Evolutionary conservation across 805 yeast species (phyloP), one percentile per base, ranked within the genome.

Genomic region (Candida ovalis): DNA sequence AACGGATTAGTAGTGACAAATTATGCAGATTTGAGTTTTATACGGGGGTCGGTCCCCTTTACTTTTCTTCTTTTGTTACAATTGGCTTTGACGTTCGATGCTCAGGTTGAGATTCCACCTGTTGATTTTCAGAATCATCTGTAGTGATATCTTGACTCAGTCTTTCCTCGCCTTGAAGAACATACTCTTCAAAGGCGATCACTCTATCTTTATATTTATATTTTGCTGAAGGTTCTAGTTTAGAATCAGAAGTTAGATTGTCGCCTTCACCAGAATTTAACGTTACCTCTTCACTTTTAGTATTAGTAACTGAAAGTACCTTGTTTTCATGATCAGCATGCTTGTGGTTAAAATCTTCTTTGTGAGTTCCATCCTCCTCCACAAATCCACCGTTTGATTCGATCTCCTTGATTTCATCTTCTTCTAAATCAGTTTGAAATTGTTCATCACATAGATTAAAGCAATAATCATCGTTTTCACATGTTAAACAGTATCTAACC

Each of bases 401-500:
- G 13, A 45, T 45, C 8, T 41, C 51, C 4, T 17, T 19, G 18
- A 27, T 30, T 9, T 43, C 42, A 1, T 32, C 44, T 19, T 30
- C 28, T 1, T 42, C 46, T 12, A 61, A 33, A 2, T 53, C 58
- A 25, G 50, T 49, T 1, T 25, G 30, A 23, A 64, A 56, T 28
- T 58, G 61, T 12, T 61, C 60, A 13, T 55, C 60, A 24, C 58
- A 48, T 12, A 66, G 28, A n/a, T 54, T 47, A 47, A 66, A 66
- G 3, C 58, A 48, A 45, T 66, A 66, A 43, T 64, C 69, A 28
- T 57, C 61, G 21, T 52, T 46, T 7, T 49, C 36, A 24, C 71
- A 77, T 33, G 64, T 52, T 4, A 77, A 76, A 49, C 75, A 66
- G 58, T 86, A 84, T 46, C 85, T 72, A 1, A 86, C 84, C 95